phyloP scores from a whole-genome alignment of 768 basidiomycete genomes.

The Tricholomella constricta region DNA sequence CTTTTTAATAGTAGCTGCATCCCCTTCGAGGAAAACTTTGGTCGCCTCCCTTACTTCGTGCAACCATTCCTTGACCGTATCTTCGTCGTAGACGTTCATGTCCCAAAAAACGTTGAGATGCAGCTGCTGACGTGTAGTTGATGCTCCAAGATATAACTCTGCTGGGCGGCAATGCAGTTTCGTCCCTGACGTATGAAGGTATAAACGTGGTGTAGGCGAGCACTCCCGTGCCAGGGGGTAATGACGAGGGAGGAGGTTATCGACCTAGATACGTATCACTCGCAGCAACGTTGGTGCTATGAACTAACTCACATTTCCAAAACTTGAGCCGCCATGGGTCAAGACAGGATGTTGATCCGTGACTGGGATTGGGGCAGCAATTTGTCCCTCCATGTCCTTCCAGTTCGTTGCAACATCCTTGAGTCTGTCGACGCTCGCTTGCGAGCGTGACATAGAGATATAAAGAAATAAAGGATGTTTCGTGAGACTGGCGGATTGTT shows the following conservation, averaged over 20 bases:
- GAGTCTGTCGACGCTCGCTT: conserved; percentile 27
- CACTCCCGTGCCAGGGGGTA: conserved; percentile 31
- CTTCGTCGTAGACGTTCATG: conserved; percentile 45
- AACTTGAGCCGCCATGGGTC: conserved; percentile 19
- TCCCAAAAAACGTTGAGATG: conserved; percentile 40
- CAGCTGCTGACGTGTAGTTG: conserved; percentile 33
- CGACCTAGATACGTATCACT: conserved; percentile 28
- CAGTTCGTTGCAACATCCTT: conserved; percentile 23
- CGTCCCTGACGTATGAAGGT: conserved; percentile 17
- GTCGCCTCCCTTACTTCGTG: conserved; percentile 40
- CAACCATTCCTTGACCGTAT: conserved; percentile 47
- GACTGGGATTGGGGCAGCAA: conserved; percentile 8
- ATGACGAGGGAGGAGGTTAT: conserved; percentile 33
- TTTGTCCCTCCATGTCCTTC: conserved; percentile 15
- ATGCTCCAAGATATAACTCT: conserved; percentile 50
- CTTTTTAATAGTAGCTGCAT: not conserved
- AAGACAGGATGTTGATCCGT: conserved; percentile 16
- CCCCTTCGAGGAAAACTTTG: conserved; percentile 30
- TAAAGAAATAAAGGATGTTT: conserved; percentile 51
- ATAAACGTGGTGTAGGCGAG: conserved; percentile 13
- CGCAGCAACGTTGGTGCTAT: not conserved
- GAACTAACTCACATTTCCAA: conserved; percentile 38
- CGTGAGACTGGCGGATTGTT: conserved; percentile 34
- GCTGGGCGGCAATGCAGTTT: conserved; percentile 44
- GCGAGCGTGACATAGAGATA: conserved; percentile 28